These are phyloP conservation scores for Mimosa bimucronata DNA, from an alignment of 306 rosid genomes.

Conservation along the genomic window DNA sequence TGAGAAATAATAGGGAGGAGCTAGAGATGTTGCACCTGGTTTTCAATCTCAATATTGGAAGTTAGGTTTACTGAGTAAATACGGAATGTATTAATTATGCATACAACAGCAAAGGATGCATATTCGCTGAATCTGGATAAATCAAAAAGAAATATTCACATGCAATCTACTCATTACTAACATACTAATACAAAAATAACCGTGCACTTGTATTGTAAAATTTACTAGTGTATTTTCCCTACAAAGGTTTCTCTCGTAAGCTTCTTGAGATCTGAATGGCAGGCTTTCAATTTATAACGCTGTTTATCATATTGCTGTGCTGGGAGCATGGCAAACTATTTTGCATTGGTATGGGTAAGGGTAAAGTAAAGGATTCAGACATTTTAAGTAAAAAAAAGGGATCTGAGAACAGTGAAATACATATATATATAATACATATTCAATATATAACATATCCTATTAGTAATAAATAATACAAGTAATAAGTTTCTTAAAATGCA, in stretches of 20 bases:
- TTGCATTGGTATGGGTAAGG: background rate
- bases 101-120: background rate
- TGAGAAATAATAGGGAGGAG: background rate
- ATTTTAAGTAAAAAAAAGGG: background rate
- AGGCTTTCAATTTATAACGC: background rate
- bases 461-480: no score
- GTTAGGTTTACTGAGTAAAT: background rate
- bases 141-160: background rate
- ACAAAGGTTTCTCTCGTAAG: background rate
- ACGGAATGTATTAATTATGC: background rate
- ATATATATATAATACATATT: background rate
- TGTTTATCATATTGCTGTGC: background rate
- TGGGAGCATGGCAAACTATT: background rate
- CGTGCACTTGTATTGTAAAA: background rate
- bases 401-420: background rate
- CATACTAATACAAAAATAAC: background rate
- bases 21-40: background rate
- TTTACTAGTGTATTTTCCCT: background rate
- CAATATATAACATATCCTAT: background rate
- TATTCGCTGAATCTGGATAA: background rate
- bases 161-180: background rate
- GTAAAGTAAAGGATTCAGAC: background rate
- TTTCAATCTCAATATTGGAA: background rate
- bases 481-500: background rate
- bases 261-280: background rate